A percentile compares a stretch with the other conserved stretches of the same genome.
Conservation (phyloP, 129 eudicot species). For the Chrysanthemum seticuspe region DNA sequence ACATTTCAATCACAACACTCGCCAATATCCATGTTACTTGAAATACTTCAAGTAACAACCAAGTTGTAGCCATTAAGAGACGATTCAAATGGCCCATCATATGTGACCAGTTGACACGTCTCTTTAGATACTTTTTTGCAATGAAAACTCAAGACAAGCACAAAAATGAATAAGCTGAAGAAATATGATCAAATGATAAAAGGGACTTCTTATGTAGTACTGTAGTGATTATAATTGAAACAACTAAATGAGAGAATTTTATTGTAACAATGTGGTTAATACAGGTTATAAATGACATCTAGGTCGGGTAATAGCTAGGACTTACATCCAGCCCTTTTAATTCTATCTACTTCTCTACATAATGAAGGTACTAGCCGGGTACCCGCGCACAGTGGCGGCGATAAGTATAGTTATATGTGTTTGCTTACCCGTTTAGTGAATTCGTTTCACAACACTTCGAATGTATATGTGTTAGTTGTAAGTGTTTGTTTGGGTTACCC, state of each 20-base stretch:
- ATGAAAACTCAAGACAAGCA: background rate
- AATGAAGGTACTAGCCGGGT: too few relatives aligned
- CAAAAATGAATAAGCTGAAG: background rate
- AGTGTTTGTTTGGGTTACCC: too few relatives aligned
- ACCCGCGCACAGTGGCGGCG: too few relatives aligned
- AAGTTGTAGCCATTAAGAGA: background rate
- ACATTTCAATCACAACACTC: background rate
- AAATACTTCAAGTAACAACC: background rate
- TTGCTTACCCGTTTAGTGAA: too few relatives aligned
- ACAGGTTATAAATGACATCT: background rate
- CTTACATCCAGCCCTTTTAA: background rate
- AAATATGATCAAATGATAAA: constrained; percentile 9
- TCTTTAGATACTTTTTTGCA: background rate
- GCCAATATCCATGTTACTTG: constrained; percentile 4
- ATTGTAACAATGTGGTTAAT: background rate
- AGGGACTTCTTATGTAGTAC: background rate
- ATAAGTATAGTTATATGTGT: too few relatives aligned
- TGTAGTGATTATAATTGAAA: background rate
- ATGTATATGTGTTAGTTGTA: too few relatives aligned
- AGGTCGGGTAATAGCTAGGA: constrained; percentile 1
- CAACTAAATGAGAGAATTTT: background rate
- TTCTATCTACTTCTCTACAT: background rate
- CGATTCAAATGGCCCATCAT: constrained; percentile 4
- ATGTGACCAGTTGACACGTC: background rate
- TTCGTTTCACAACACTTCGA: too few relatives aligned